Evolutionary conservation across 2,329 filamentous ascomycete species (phyloP).

Genomic region (Botrytis paeoniae): DNA sequence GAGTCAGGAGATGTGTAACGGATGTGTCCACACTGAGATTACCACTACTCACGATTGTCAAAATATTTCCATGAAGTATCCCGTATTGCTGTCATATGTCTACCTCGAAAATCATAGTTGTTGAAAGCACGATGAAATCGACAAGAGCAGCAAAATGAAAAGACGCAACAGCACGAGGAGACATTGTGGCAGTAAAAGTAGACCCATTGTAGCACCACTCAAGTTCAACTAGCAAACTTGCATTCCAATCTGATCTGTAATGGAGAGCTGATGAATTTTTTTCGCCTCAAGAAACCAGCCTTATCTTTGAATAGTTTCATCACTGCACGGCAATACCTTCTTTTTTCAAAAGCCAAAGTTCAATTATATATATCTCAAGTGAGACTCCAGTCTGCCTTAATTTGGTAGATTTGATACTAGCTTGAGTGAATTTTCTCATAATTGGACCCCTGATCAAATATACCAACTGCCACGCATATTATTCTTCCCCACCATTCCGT

Average conservation of each 20-base stretch:
- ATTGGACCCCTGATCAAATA: neutral
- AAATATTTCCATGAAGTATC: accelerated
- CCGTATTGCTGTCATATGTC: neutral
- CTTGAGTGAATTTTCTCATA: neutral
- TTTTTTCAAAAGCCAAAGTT: neutral
- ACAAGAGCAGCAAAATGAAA: accelerated
- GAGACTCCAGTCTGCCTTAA: accelerated
- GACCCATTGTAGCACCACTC: neutral
- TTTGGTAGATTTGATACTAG: neutral
- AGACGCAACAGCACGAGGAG: accelerated
- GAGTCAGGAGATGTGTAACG: accelerated
- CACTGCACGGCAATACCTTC: neutral
- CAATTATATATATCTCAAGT: neutral
- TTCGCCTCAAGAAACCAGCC: no score
- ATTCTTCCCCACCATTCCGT: neutral
- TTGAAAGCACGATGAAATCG: neutral
- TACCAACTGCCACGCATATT: neutral
- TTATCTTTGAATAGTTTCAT: no score
- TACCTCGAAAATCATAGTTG: neutral
- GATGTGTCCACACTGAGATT: accelerated
- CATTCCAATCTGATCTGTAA: neutral
- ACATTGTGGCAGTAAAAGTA: neutral
- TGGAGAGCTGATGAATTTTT: neutral
- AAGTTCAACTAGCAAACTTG: neutral
- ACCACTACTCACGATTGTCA: accelerated